A percentile compares a stretch with the other conserved stretches of the same genome.
Evolutionary conservation across 192 early-diverging fungal species (phyloP).

Genomic region (Endogone sp.): DNA sequence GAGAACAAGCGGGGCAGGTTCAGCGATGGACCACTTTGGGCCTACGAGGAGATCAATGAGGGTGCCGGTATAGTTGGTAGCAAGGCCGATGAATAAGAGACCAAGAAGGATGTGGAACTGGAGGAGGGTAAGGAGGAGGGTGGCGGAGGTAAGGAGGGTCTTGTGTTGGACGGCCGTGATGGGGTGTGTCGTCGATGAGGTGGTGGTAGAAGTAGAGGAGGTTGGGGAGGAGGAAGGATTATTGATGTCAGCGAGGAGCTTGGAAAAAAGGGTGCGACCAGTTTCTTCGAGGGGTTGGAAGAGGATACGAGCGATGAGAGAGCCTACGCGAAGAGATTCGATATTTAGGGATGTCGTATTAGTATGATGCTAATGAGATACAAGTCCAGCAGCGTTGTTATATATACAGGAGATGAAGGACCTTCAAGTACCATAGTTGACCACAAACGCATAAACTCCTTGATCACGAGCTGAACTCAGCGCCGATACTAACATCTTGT

Average conservation of each 20-base stretch:
- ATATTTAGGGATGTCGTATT: background rate
- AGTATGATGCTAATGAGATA: background rate
- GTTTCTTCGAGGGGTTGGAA: conserved; percentile 96
- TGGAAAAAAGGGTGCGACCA: conserved; percentile 79
- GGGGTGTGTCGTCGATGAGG: background rate
- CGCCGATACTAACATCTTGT: conserved; percentile 82
- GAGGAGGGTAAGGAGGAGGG: conserved; percentile 38
- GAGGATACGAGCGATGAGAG: conserved; percentile 81
- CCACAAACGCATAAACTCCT: conserved; percentile 81
- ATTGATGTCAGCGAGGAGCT: conserved; percentile 37
- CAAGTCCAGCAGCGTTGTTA: background rate
- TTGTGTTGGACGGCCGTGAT: conserved; percentile 14
- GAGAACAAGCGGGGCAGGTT: conserved; percentile 52
- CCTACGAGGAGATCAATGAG: conserved; percentile 65
- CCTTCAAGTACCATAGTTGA: conserved; percentile 69
- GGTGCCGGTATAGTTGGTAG: conserved; percentile 72
- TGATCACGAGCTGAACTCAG: conserved; percentile 53
- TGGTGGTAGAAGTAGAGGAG: background rate
- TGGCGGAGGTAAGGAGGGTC: conserved; percentile 24
- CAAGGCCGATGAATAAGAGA: conserved; percentile 75
- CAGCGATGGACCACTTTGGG: conserved; percentile 43
- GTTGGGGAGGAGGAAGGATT: background rate
- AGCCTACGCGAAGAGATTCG: conserved; percentile 68
- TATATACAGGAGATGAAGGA: background rate
- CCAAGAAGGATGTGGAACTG: conserved; percentile 73